These are phyloP conservation scores for Catunica adiposa DNA, from an alignment of 2,329 filamentous ascomycete species.

Conservation along the genomic window DNA sequence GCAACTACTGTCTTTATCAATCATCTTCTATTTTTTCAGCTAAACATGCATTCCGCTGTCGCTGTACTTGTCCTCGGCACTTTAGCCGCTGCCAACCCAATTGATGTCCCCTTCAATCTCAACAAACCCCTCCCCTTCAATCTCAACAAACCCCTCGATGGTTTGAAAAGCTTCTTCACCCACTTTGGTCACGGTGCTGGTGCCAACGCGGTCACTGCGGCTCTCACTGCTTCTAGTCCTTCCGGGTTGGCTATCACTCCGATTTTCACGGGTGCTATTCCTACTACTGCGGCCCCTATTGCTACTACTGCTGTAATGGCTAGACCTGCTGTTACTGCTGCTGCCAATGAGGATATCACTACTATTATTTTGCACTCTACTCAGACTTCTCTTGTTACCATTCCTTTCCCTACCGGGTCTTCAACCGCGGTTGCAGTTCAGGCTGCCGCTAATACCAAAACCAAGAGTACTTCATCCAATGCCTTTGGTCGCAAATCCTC, in stretches of 20 bases:
- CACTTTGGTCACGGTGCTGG: not conserved
- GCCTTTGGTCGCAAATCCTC: not conserved
- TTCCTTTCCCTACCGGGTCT: not conserved
- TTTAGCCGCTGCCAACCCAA: conserved; percentile 2
- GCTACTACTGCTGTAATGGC: no score
- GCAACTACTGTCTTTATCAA: not conserved
- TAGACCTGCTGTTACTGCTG: not conserved
- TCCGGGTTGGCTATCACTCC: no score
- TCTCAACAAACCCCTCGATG: no score
- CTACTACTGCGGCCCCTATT: not conserved
- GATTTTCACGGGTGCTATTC: not conserved
- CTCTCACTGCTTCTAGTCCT: not conserved
- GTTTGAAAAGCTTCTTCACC: not conserved
- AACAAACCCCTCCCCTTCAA: no score
- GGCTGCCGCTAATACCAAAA: not conserved
- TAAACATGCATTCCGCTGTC: not conserved
- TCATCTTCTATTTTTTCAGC: not conserved
- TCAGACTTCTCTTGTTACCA: not conserved
- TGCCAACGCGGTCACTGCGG: not conserved
- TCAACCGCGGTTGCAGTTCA: not conserved
- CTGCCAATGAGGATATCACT: not conserved
- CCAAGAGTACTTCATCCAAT: not conserved
- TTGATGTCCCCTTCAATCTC: not conserved
- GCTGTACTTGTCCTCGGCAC: conserved; percentile 1
- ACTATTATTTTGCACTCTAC: conserved; percentile 1